Evolutionary conservation across 2,329 filamentous ascomycete species (phyloP), one percentile per base, ranked within the genome.

Genomic region (Parafenestella ontariensis): DNA sequence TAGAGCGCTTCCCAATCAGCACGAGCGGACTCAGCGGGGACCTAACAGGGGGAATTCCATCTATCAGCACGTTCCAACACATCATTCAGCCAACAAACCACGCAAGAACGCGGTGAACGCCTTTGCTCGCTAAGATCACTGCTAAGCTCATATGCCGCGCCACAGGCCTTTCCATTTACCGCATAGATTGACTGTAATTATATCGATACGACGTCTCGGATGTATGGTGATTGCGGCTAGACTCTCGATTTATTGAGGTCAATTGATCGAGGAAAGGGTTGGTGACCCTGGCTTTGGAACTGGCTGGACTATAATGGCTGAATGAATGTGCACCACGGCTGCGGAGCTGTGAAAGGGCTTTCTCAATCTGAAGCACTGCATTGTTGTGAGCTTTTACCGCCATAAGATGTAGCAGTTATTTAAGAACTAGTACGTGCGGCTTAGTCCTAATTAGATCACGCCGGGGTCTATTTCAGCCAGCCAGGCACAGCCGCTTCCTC

Each of bases 131-230:
- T 23, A 21, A 46, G 6, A 21, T 15, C 17, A 36, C 43, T 23
- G 42, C 44, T 47, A 52, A 56, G 37, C 31, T 56, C 42, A 56
- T 41, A 26, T 59, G 45, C 42, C 54, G 49, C 28, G 46, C 45
- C 54, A 43, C 37, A 54, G 52, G 52, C 49, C 46, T 58, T 52
- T 40, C 48, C 44, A 39, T 52, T 40, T 56, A 28, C 8, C 17
- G 46, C 28, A 33, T 50, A 47, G 21, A 44, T 50, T 52, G 45
- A 39, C 40, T 37, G 49, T 26, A 26, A 26, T 41, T 41, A 33
- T 34, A 34, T 34, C 47, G 47, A 39, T 29, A 23, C 44, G 37
- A 17, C 46, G 29, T 21, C 21, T 13, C 29, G 21, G 26, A 47
- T 18, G 17, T 39, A 13, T 39, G 18, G 23, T 21, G 36, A 9